phyloP scores from a whole-genome alignment of 805 yeast genomes.

The Candida caryicola region DNA sequence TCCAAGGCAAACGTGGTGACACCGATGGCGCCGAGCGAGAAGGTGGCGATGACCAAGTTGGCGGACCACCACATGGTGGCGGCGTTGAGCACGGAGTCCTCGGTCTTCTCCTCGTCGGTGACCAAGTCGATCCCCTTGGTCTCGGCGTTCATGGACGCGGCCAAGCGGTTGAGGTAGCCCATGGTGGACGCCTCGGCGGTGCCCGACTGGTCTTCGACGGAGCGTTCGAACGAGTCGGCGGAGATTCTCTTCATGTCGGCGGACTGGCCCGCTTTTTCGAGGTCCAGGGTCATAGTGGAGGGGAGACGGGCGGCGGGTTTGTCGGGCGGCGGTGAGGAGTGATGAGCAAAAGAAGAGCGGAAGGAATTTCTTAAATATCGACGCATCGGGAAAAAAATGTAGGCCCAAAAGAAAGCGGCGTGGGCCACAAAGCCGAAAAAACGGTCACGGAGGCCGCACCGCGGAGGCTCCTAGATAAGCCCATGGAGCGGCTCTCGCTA shows the following conservation, averaged over 20 bases:
- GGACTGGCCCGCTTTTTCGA: conserved; percentile 6
- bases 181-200: conserved; percentile 27
- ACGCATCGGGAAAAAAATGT: no score
- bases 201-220: conserved; percentile 22
- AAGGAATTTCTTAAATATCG: no score
- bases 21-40: conserved; percentile 66
- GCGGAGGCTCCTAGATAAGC: no score
- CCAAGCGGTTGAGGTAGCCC: conserved; percentile 29
- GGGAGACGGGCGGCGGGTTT: not conserved
- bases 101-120: conserved; percentile 74
- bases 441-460: no score
- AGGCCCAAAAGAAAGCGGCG: no score
- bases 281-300: conserved; percentile 8
- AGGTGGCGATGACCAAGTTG: conserved; percentile 81
- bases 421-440: no score
- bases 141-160: conserved; percentile 39
- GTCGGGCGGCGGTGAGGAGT: not conserved
- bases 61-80: conserved; percentile 92
- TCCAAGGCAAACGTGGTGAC: conserved; percentile 61
- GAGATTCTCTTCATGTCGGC: conserved; percentile 19
- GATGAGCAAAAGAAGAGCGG: no score
- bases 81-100: conserved; percentile 62
- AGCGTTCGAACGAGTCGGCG: conserved; percentile 24
- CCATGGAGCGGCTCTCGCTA: no score
- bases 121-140: conserved; percentile 77